Conservation (phyloP, 768 basidiomycete genomes). For the Trametes gibbosa region DNA sequence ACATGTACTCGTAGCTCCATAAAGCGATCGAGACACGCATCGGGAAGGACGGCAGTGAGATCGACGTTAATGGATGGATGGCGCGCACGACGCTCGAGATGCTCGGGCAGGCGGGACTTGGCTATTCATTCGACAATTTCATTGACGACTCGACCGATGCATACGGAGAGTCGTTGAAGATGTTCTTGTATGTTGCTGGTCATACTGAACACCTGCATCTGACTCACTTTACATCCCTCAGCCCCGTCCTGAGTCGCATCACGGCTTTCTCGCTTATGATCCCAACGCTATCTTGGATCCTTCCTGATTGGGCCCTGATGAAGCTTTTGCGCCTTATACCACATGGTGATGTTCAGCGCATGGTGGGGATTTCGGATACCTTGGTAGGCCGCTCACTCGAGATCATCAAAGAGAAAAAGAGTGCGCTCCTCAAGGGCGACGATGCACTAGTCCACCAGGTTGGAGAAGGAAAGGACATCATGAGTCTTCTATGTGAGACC, state of each 20-base stretch:
- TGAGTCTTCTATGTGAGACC: conserved; percentile 26
- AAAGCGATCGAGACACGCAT: conserved; percentile 20
- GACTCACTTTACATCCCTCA: not conserved
- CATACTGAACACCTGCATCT: not conserved
- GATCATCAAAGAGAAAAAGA: conserved; percentile 39
- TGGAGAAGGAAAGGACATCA: conserved; percentile 43
- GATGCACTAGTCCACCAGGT: conserved; percentile 32
- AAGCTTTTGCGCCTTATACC: conserved; percentile 35
- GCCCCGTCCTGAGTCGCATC: not conserved
- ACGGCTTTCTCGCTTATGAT: not conserved
- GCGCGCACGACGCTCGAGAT: conserved; percentile 14
- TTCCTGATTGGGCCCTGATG: conserved; percentile 29
- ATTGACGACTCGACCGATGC: conserved; percentile 5
- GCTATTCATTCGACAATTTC: conserved; percentile 18
- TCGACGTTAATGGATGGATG: conserved; percentile 19
- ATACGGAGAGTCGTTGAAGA: conserved; percentile 9
- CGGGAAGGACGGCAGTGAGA: not conserved
- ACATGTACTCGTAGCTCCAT: conserved; percentile 11
- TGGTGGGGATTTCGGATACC: conserved; percentile 35
- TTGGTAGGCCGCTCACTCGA: conserved; percentile 37
- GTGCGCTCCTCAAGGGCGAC: conserved; percentile 35
- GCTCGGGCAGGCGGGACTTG: conserved; percentile 13
- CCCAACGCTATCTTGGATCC: not conserved
- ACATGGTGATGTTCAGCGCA: conserved; percentile 28
- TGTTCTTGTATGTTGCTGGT: conserved; percentile 4